Conservation (phyloP, 1,139 yeast genomes). For the Arxiozyma telluris region DNA sequence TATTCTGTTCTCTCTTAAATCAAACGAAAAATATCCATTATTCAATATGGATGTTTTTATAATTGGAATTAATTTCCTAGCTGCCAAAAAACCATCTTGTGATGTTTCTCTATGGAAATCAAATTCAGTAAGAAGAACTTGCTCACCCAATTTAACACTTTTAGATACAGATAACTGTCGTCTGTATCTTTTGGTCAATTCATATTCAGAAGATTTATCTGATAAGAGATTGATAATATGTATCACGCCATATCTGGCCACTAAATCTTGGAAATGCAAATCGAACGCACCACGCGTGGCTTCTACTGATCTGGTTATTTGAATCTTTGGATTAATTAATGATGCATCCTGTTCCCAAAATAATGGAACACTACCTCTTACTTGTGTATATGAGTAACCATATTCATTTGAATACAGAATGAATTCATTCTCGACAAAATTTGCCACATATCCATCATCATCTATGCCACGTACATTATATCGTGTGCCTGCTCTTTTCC, state of each 20-base stretch:
- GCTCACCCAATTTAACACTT: constrained; percentile 35
- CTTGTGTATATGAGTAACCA: constrained; percentile 69
- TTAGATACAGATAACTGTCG: constrained; percentile 38
- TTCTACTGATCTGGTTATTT: constrained; percentile 76
- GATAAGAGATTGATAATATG: constrained; percentile 80
- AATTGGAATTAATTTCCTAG: constrained; percentile 57
- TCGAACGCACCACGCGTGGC: constrained; percentile 90
- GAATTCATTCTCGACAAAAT: constrained; percentile 90
- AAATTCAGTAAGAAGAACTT: constrained; percentile 62
- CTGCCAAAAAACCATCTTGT: constrained; percentile 79
- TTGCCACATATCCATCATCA: constrained; percentile 91
- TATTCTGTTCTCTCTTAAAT: constrained; percentile 38
- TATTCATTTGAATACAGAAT: constrained; percentile 52
- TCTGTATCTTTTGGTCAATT: constrained; percentile 58
- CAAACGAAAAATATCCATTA: constrained; percentile 74
- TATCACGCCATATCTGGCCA: constrained; percentile 73
- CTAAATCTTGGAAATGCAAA: constrained; percentile 62
- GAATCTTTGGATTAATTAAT: constrained; percentile 75
- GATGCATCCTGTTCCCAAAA: constrained; percentile 97
- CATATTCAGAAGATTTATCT: constrained; percentile 67
- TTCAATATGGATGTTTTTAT: constrained; percentile 58
- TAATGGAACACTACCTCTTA: constrained; percentile 90
- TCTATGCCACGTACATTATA: constrained; percentile 92
- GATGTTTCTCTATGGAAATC: constrained; percentile 93
- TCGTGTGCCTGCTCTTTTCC: constrained; percentile 94